Evolutionary conservation across 2,329 filamentous ascomycete species (phyloP), one percentile per base, ranked within the genome.

Genomic region (Trichoderma breve): DNA sequence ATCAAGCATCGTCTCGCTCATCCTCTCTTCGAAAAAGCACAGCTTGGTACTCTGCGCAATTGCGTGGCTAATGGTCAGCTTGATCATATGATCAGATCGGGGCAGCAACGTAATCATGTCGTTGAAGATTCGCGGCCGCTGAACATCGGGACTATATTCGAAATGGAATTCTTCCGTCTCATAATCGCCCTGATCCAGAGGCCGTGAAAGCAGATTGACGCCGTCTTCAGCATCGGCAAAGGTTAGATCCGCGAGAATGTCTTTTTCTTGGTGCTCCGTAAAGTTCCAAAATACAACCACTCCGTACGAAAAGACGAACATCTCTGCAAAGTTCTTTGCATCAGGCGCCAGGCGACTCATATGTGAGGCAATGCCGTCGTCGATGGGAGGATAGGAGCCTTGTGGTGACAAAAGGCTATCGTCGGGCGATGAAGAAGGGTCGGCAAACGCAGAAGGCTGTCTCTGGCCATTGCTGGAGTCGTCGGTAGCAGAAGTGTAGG

Each of bases 271-370:
- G 75, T 92, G 89, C 81, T 97, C 95, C 12, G 93, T 95, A 77
- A 99, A 98, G 81, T 99, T 99, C 96, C 96, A 99, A 80, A 99
- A 97, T 6, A 99, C 96, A 0, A 96, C 95, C 0, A 99, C 95
- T 24, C 96, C 96, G 79, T 99, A 99, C 18, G 93, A 95, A 81
- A 97, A 98, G 76, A 99, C 92, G 79, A 97, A 98, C 89, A 98
- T 93, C 82, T 99, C 96, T 55, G 93, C 95, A 79, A 97, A 94
- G 71, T 91, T 88, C 78, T 95, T 91, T 43, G 91, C 89, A 78
- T 94, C 90, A 6, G 92, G 88, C 1, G 88, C 88, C 28, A 93
- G 86, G 32, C 89, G 87, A 79, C 88, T 86, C 74, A 87, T 83
- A 28, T 88, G 83, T 78, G 86, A 85, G 78, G 86, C 85, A 15